Evolutionary conservation across 2,329 filamentous ascomycete genomes (phyloP).

Genomic region (Alternaria metachromatica): DNA sequence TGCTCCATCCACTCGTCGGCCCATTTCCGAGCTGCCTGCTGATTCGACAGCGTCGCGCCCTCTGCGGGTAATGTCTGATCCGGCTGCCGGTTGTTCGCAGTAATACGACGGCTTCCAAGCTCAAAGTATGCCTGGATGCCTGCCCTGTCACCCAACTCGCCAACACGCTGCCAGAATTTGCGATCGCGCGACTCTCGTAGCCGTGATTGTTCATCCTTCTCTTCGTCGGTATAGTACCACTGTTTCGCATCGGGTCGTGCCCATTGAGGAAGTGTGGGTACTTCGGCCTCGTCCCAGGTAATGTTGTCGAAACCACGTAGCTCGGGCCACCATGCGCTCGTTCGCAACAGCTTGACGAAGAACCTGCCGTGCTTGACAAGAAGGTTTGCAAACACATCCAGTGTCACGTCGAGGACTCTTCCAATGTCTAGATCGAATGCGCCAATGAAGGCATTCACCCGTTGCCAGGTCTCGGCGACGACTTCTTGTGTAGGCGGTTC

Average conservation of each 20-base stretch:
- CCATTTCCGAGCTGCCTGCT: conserved; percentile 52
- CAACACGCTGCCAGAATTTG: conserved; percentile 82
- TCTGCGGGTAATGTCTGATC: conserved; percentile 37
- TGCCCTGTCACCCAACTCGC: conserved; percentile 58
- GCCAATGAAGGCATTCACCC: conserved; percentile 91
- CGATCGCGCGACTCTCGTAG: conserved; percentile 71
- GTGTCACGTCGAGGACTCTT: conserved; percentile 88
- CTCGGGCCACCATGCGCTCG: conserved; percentile 96
- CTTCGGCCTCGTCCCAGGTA: conserved; percentile 57
- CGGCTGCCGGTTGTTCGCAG: conserved; percentile 45
- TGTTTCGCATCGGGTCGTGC: conserved; percentile 74
- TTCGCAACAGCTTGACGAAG: conserved; percentile 89
- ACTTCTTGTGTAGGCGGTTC: conserved; percentile 76
- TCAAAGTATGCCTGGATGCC: conserved; percentile 90
- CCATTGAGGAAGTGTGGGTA: conserved; percentile 81
- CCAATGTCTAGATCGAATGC: conserved; percentile 97
- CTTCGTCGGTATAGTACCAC: conserved; percentile 71
- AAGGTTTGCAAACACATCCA: conserved; percentile 93
- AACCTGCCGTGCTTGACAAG: conserved; percentile 93
- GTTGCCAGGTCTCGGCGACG: conserved; percentile 85
- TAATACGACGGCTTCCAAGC: conserved; percentile 74
- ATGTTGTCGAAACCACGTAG: conserved; percentile 62
- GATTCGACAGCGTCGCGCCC: conserved; percentile 39
- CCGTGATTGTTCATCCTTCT: conserved; percentile 65
- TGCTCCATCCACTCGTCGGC: conserved; percentile 73